These are phyloP conservation scores for Penicillium brasilianum DNA, from an alignment of 2,329 filamentous ascomycete species.

Conservation along the genomic window DNA sequence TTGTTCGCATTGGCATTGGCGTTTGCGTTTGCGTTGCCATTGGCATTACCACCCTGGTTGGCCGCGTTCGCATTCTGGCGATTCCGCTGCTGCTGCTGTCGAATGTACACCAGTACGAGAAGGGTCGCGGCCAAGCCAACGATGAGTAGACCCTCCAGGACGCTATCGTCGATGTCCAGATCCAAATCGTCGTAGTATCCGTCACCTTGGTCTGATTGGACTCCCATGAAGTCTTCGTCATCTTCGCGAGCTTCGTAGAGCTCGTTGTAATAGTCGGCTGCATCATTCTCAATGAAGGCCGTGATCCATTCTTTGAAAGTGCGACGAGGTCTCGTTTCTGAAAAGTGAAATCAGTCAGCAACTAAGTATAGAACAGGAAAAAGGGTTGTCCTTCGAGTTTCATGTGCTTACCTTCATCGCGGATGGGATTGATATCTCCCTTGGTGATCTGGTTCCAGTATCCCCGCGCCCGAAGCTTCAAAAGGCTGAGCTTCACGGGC, in stretches of 20 bases:
- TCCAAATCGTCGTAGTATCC: conserved; percentile 66
- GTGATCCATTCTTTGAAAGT: conserved; percentile 84
- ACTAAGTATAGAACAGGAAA: conserved; percentile 26
- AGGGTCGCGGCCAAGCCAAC: conserved; percentile 75
- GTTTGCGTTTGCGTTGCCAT: conserved; percentile 31
- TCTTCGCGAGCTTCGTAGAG: conserved; percentile 49
- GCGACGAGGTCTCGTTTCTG: conserved; percentile 73
- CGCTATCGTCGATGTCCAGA: conserved; percentile 72
- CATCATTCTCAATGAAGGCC: conserved; percentile 78
- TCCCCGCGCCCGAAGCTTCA: conserved; percentile 82
- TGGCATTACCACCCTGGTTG: conserved; percentile 27
- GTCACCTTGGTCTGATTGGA: conserved; percentile 48
- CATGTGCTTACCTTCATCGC: conserved; percentile 72
- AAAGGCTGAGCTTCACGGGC: conserved; percentile 83
- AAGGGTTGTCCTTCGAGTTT: conserved; percentile 24
- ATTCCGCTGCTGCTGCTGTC: conserved; percentile 53
- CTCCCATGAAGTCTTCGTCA: conserved; percentile 38
- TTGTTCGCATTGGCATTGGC: conserved; percentile 34
- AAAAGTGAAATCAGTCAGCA: conserved; percentile 24
- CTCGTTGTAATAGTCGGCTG: conserved; percentile 69
- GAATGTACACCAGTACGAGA: conserved; percentile 78
- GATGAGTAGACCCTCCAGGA: conserved; percentile 85
- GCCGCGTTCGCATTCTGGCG: conserved; percentile 43
- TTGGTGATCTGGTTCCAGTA: conserved; percentile 94
- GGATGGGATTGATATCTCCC: conserved; percentile 89